Base-by-base conservation (phyloP, 139 green algal species). In the Coelastrella sp. region DNA sequence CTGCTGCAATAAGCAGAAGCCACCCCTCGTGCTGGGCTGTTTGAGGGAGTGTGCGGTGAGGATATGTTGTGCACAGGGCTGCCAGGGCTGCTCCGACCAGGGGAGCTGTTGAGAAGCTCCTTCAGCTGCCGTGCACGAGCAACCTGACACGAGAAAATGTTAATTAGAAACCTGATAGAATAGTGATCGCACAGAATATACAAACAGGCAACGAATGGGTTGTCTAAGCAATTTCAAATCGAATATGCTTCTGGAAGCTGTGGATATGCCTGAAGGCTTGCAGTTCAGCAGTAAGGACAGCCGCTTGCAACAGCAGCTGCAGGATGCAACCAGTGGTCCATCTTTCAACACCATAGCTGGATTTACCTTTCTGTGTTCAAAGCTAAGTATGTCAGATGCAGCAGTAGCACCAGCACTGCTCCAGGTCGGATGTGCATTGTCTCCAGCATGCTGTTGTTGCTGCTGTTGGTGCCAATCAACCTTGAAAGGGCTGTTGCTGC, bases 401-500 rank as follows among this genome's bases (percentile, higher is more conserved):
- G 63, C 62, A 68, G 32, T 50, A 41, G 63, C 62, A 40, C 30
- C 60, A 75, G 25, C 23, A 38, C 69, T 21, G 40, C 25, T 73
- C 32, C 64, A 73, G 64, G 27, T 48, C n/a, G 27, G 27, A 45
- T 9, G 13, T 13, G 32, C 25, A 21, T 13, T 48, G 9, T 81
- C 43, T 5, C 45, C 64, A 38, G 41, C 41, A 34, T 1, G 35
- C 34, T 9, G 9, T 25, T 48, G 34, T 68, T 62, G 45, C 66
- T 86, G 66, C 80, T 82, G 38, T 38, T 67, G 45, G 59, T 77
- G 69, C 82, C 73, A 78, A 30, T 76, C 67, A 35, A 60, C 23
- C 13, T 23, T 59, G 72, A 69, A 68, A 23, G 35, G 84, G 66
- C 64, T 85, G 83, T 27, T 86, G 66, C 27, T 81, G 72, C n/a